Conservation (phyloP, 2,329 filamentous ascomycete species). For the Penicillium verrucosum region DNA sequence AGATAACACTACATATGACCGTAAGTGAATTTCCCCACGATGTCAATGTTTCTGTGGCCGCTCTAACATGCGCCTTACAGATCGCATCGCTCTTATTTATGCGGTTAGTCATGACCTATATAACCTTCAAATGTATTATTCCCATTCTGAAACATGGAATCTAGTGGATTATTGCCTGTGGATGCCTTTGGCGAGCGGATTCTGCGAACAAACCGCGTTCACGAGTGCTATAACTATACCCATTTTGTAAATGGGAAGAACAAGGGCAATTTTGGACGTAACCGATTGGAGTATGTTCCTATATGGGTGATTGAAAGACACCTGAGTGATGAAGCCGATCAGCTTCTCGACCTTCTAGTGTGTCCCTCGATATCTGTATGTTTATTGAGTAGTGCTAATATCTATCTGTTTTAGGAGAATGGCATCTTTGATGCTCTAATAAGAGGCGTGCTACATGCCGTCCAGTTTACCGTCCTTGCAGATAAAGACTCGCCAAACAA, state of each 20-base stretch:
- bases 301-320: background rate
- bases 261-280: background rate
- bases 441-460: background rate
- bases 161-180: background rate
- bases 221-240: background rate
- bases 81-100: background rate
- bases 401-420: background rate
- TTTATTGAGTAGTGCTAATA: background rate
- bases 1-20: constrained; percentile 48
- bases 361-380: too few relatives aligned
- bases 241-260: background rate
- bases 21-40: constrained; percentile 30
- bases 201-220: background rate
- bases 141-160: background rate
- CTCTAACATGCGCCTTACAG: background rate
- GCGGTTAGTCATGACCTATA: background rate
- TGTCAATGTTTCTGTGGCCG: background rate
- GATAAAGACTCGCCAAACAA: background rate
- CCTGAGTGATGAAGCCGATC: background rate
- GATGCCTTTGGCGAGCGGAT: background rate
- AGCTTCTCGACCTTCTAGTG: background rate
- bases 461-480: background rate
- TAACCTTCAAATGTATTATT: background rate
- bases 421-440: background rate
- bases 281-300: background rate